Conservation (phyloP, 768 basidiomycete species). For the Serpula lacrymans region DNA sequence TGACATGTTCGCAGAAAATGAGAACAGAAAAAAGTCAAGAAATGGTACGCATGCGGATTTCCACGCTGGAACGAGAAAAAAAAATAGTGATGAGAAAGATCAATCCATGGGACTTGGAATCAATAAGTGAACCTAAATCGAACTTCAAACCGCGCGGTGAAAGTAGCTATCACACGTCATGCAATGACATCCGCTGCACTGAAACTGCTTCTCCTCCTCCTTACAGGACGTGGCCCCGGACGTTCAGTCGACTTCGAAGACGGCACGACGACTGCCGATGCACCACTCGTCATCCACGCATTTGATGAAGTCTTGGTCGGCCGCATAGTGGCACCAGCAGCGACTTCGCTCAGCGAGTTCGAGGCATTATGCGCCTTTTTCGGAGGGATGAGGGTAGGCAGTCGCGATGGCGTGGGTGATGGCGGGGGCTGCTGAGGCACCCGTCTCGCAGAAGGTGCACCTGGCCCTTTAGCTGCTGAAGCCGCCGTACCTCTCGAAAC, state of each 20-base stretch:
- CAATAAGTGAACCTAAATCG: too few relatives aligned
- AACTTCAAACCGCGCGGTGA: too few relatives aligned
- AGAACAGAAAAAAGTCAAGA: too few relatives aligned
- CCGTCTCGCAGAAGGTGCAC: slow-evolving; percentile 31
- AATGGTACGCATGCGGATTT: too few relatives aligned
- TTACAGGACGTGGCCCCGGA: slow-evolving; percentile 68
- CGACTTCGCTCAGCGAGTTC: slow-evolving; percentile 51
- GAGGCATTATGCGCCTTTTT: slow-evolving; percentile 44
- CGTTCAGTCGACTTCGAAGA: slow-evolving; percentile 64
- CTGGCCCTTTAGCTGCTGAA: slow-evolving; percentile 30
- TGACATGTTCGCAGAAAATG: too few relatives aligned
- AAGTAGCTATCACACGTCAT: slow-evolving; percentile 31
- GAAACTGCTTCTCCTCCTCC: slow-evolving; percentile 82
- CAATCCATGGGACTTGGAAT: too few relatives aligned
- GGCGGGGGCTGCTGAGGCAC: slow-evolving; percentile 48
- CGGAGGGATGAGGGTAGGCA: slow-evolving; percentile 66
- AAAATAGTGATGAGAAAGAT: too few relatives aligned
- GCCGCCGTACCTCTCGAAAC: slow-evolving; percentile 47
- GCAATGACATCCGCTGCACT: slow-evolving; percentile 84
- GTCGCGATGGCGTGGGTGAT: slow-evolving; percentile 69
- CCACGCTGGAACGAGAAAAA: too few relatives aligned
- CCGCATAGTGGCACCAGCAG: slow-evolving; percentile 32
- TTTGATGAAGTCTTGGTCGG: slow-evolving; percentile 38
- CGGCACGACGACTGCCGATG: slow-evolving; percentile 62
- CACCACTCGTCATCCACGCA: slow-evolving; percentile 78